Evolutionary conservation across 179 eudicot genomes (phyloP), one percentile per base, ranked within the genome.

Genomic region (Patellifolia procumbens): DNA sequence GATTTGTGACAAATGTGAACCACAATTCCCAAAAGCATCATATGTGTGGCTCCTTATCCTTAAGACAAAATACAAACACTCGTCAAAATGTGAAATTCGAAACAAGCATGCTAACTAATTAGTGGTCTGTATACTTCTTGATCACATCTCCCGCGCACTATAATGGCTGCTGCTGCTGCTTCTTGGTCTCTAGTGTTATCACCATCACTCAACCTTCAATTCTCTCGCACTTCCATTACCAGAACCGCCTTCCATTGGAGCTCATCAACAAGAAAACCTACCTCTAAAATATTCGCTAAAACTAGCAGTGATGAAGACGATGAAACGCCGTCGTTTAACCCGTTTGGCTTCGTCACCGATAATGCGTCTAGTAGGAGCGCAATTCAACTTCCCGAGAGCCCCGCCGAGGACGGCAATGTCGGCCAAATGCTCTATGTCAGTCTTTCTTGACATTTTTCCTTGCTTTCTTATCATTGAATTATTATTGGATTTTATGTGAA

Each of bases 351-450:
- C 68, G 99, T 95, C 42, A 95, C 98, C 0, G 97, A 95, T 39
- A 95, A 95, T 65, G 95, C 99, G 6, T 95, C 99, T 7, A 95
- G 99, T 66, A 86, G 92, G 46, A 91, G 83, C 75, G 98, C 99
- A 12, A 95, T 95, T 84, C 99, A 95, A 87, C 92, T 95, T 20
- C 97, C 98, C 16, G 97, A 86, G 73, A 80, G 81, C 39, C 99
- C 99, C 22, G 99, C 98, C 29, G 98, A 95, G 74, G 98, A 89
- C 59, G 99, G 99, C 70, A 95, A 95, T 83, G 99, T 95, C 56
- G 99, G 99, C 78, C 98, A 95, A 79, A 88, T 95, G 97, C 90
- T 95, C 70, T 83, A 84, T 78, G 99, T 95, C 69, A 64, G 88
- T 60, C 12, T 12, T 11, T 34, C 48, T 55, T 31, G 0, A 32